A percentile compares a stretch with the other conserved stretches of the same genome.
Conservation (phyloP, 2,329 filamentous ascomycete species). For the Fusarium musae region DNA sequence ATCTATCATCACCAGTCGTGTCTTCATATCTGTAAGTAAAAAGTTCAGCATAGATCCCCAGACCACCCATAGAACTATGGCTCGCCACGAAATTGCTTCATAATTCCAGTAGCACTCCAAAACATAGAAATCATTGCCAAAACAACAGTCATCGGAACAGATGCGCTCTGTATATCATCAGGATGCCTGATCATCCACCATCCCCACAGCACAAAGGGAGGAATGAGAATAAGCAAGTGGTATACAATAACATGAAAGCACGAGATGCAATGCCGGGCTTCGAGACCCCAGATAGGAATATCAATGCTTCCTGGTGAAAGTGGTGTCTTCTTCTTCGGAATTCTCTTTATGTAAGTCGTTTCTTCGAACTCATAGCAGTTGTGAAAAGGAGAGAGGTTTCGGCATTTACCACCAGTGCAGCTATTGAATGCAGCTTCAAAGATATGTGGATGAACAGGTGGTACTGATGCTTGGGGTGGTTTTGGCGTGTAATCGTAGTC, state of each 20-base stretch:
- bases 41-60: neutral
- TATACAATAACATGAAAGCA: slow-evolving; percentile 5
- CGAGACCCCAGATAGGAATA: slow-evolving; percentile 3
- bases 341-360: slow-evolving; percentile 10
- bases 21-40: neutral
- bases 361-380: slow-evolving; percentile 15
- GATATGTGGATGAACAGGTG: slow-evolving; percentile 1
- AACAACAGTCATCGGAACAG: slow-evolving; percentile 12
- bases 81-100: slow-evolving; percentile 18
- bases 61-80: neutral
- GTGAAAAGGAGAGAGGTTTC: neutral
- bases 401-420: slow-evolving; percentile 1
- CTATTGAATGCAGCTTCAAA: slow-evolving; percentile 20
- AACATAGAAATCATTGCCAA: slow-evolving; percentile 18
- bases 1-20: neutral
- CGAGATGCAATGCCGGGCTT: slow-evolving; percentile 11
- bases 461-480: slow-evolving; percentile 8
- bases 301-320: neutral
- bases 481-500: slow-evolving; percentile 14
- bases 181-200: slow-evolving; percentile 2
- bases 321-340: slow-evolving; percentile 12
- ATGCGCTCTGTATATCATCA: slow-evolving; percentile 14
- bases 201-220: slow-evolving; percentile 4
- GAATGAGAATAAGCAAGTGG: slow-evolving; percentile 10
- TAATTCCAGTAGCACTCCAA: slow-evolving; percentile 18